These are phyloP conservation scores for Solanum chiquidenum DNA, from an alignment of 257 asterid genomes.

Conservation along the genomic window DNA sequence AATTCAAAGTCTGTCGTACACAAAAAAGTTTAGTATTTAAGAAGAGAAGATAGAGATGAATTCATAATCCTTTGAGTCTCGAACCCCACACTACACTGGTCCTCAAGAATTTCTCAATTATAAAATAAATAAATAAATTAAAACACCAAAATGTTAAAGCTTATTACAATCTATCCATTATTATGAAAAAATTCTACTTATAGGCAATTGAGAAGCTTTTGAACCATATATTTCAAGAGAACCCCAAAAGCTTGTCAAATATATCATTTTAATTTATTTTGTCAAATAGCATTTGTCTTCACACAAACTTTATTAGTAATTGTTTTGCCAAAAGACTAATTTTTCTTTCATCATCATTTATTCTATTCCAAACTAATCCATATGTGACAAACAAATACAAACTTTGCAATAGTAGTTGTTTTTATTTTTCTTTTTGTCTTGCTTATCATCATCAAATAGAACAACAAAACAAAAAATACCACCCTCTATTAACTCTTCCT, in stretches of 20 bases:
- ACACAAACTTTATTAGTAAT: not conserved
- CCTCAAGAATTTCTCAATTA: not conserved
- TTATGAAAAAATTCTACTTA: not conserved
- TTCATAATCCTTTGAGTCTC: too few relatives aligned
- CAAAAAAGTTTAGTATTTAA: too few relatives aligned
- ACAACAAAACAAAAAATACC: not conserved
- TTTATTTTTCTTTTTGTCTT: slow-evolving; percentile 1
- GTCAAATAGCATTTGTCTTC: not conserved
- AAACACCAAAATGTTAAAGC: not conserved
- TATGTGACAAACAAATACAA: not conserved
- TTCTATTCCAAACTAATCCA: not conserved
- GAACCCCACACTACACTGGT: not conserved
- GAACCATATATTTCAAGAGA: not conserved
- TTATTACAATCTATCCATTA: not conserved
- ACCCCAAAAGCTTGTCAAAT: not conserved
- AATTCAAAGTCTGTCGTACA: not conserved
- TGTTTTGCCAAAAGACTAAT: not conserved
- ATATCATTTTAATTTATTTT: not conserved
- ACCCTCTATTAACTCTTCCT: not conserved
- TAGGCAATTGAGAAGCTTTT: not conserved
- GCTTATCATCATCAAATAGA: not conserved
- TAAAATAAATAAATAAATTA: not conserved
- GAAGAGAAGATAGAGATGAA: not conserved
- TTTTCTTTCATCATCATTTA: not conserved
- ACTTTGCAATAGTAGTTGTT: not conserved